Evolutionary conservation across 164 flowering plant genomes (phyloP), one percentile per base, ranked within the genome.

Genomic region (Annona cherimola): DNA sequence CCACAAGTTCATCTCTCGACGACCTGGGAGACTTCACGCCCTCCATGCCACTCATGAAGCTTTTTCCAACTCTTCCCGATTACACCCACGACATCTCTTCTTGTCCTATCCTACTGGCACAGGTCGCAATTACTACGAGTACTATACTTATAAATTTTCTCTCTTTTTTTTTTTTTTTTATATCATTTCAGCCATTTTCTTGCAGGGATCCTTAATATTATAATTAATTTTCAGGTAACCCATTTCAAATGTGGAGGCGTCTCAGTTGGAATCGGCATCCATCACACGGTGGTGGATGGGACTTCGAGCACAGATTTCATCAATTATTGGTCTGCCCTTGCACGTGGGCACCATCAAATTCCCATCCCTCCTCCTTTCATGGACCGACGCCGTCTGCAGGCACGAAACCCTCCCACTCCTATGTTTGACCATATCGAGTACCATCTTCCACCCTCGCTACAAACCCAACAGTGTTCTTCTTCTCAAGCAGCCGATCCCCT

Each of bases 281-380:
- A 88, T 43, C 95, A 90, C 69, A 87, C 86, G 60, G 89, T 72
- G 2, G 92, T 88, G 0, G 95, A 90, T 63, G 93, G 95, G 19
- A 71, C 68, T 43, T 84, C 90, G 1, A 89, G 89, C 45, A 84
- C 85, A 5, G 89, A 90, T 71, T 89, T 89, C 70, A 71, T 89
- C 69, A 87, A 89, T 71, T 63, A 89, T 45, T 90, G 93, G 95
- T 81, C 91, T 0, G 89, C 84, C 11, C 77, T 88, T 78, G 85
- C 93, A 40, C 87, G 66, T 0, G 93, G 89, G 4, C 79, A 85
- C 63, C 85, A 84, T 26, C 35, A 26, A 26, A 26, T 26, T 68
- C 69, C 87, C 63, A 69, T 76, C 35, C 12, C 85, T 71, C 77
- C 82, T 4, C 96, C 96, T 0, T 85, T 83, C 83, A 85, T 89